Evolutionary conservation across 192 early-diverging fungal species (phyloP).

Genomic region (Coemansia sp.): DNA sequence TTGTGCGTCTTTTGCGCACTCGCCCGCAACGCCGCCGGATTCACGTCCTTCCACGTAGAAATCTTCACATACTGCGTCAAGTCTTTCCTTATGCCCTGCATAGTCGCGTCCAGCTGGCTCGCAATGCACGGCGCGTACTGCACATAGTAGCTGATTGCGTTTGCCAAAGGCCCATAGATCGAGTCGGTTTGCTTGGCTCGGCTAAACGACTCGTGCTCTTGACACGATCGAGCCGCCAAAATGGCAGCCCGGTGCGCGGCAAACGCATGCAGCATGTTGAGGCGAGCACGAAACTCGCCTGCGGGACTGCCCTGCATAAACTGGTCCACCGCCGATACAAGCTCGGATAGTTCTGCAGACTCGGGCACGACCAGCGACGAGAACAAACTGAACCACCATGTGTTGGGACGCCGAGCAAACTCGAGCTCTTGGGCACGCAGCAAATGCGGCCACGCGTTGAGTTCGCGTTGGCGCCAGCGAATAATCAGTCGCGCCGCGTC

Average conservation of each 20-base stretch:
- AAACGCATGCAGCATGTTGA: conserved; percentile 69
- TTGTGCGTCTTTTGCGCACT: conserved; percentile 89
- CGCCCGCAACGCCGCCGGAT: conserved; percentile 84
- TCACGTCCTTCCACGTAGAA: conserved; percentile 96
- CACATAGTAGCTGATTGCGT: conserved; percentile 77
- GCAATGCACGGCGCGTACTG: conserved; percentile 67
- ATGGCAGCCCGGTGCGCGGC: conserved; percentile 25
- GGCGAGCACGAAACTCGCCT: conserved; percentile 75
- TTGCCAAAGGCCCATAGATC: conserved; percentile 51
- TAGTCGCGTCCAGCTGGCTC: conserved; percentile 57
- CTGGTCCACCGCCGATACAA: conserved; percentile 75
- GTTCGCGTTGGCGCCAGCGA: conserved; percentile 88
- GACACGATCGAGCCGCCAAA: conserved; percentile 1
- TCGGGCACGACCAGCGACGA: conserved; percentile 25
- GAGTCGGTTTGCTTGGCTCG: conserved; percentile 12
- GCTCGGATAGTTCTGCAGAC: conserved; percentile 1
- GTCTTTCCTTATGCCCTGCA: conserved; percentile 82
- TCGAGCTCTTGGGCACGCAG: conserved; percentile 78
- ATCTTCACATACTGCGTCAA: conserved; percentile 93
- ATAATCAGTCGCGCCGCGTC: conserved; percentile 74
- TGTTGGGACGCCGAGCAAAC: conserved; percentile 61
- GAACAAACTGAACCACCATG: conserved; percentile 88
- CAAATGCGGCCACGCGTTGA: conserved; percentile 86
- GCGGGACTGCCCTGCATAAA: conserved; percentile 74
- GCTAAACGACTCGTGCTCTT: background rate